Evolutionary conservation across 2,329 filamentous ascomycete species (phyloP), one percentile per base, ranked within the genome.

Genomic region (Ilyonectria sp.): DNA sequence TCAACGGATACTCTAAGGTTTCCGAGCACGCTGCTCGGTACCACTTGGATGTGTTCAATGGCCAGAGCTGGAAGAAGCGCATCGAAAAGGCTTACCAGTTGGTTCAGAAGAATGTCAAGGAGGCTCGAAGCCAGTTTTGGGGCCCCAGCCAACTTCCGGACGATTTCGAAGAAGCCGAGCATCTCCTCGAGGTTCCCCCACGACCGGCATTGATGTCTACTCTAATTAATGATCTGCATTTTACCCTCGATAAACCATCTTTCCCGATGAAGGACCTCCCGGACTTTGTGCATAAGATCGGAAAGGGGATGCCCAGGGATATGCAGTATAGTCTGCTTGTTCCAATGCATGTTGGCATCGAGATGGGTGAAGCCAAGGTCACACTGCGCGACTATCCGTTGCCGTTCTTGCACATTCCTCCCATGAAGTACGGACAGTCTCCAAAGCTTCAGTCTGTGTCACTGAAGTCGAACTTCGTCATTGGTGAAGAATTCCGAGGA

Each of bases 281-380:
- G 0, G 89, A 92, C 17, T 99, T 97, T 78, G 84, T 99, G 29
- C 89, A 98, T 77, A 89, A 90, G 54, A 91, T 98, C 65, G 96
- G 96, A n/a, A 99, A 99, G 82, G 96, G 96, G 1, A 97, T 99
- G 90, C 96, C 96, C 1, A 87, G 90, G 69, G 92, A 97, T 75
- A 99, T 94, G 89, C 86, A 95, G 76, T 99, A 98, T 79, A 91
- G 94, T 10, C 85, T 99, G 21, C 86, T 99, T 19, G 85, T 99
- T 11, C 97, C 96, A 0, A 94, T 98, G 91, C 93, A 93, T 79
- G 87, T 99, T 2, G 91, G 94, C 71, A 87, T 99, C 69, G 93
- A 93, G 67, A 95, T 98, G 91, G 93, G 94, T 56, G 96, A 99
- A 80, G 94, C 92, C 10, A 91, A 93, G 68, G 87, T 97, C n/a